Evolutionary conservation across 345 rosid genomes (phyloP).

Genomic region (Brassica cretica): DNA sequence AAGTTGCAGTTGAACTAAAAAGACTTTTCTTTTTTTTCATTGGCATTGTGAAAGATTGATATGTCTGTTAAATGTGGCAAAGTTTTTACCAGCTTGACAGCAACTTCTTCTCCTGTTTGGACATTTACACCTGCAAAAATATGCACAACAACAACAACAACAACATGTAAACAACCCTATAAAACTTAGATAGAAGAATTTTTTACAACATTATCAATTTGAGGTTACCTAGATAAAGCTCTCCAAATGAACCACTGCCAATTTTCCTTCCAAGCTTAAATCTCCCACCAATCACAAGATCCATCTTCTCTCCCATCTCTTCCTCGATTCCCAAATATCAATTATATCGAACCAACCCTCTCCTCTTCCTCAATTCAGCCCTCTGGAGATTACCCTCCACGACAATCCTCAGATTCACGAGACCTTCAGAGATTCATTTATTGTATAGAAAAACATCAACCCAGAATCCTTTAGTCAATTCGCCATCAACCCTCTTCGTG

Average conservation of each 20-base stretch:
- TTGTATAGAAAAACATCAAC: background rate
- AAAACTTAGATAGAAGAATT: background rate
- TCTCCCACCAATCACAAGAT: slow-evolving; percentile 69
- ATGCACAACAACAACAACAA: background rate
- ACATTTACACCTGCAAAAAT: slow-evolving; percentile 65
- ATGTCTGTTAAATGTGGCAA: background rate
- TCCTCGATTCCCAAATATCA: background rate
- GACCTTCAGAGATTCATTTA: slow-evolving; percentile 6
- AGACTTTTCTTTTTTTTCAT: background rate
- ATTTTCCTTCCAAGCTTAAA: slow-evolving; percentile 87
- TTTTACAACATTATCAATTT: background rate
- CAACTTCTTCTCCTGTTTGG: slow-evolving; percentile 88
- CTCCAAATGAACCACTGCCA: slow-evolving; percentile 90
- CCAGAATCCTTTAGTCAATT: slow-evolving; percentile 17
- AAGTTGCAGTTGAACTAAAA: slow-evolving; percentile 11
- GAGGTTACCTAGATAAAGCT: slow-evolving; percentile 68
- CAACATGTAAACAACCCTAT: background rate
- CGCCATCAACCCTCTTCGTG: slow-evolving; percentile 16
- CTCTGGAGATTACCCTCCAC: background rate
- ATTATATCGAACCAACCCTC: slow-evolving; percentile 7
- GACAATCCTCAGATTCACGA: slow-evolving; percentile 21
- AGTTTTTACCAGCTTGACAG: slow-evolving; percentile 70
- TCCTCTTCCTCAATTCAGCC: slow-evolving; percentile 7
- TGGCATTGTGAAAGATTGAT: background rate
- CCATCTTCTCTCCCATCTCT: slow-evolving; percentile 45